Evolutionary conservation across 495 filamentous ascomycete species (phyloP).

Genomic region (Letharia columbiana): DNA sequence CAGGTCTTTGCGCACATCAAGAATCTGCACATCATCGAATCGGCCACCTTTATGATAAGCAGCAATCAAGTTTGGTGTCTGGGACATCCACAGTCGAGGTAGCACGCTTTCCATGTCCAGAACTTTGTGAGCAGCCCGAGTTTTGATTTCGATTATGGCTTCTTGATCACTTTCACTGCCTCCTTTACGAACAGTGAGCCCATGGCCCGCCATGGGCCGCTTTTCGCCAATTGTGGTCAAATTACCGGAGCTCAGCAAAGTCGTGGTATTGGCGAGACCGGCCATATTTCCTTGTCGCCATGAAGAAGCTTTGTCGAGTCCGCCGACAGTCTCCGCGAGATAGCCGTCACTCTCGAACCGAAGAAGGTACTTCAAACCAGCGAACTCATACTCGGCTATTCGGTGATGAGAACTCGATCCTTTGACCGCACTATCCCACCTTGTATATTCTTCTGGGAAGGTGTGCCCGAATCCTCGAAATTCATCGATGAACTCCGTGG

Average conservation of each 20-base stretch:
- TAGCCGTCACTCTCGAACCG: constrained; percentile 60
- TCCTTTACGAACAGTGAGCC: not conserved
- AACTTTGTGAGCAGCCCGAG: constrained; percentile 38
- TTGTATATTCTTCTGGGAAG: constrained; percentile 58
- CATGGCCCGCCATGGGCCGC: not conserved
- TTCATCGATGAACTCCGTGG: constrained; percentile 41
- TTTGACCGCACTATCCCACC: constrained; percentile 41
- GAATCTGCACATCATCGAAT: constrained; percentile 46
- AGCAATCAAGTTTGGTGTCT: constrained; percentile 54
- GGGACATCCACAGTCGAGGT: constrained; percentile 51
- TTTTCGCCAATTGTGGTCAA: not conserved
- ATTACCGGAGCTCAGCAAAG: not conserved
- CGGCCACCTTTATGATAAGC: constrained; percentile 47
- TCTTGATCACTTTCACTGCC: not conserved
- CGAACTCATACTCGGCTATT: constrained; percentile 50
- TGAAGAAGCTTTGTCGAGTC: constrained; percentile 3
- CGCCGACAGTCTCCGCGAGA: constrained; percentile 18
- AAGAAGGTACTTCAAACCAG: constrained; percentile 44
- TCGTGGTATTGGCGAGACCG: not conserved
- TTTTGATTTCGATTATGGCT: constrained; percentile 59
- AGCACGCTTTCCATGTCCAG: constrained; percentile 40
- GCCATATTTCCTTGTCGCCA: not conserved
- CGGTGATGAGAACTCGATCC: constrained; percentile 55
- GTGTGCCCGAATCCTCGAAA: constrained; percentile 55
- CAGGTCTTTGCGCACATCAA: constrained; percentile 38